A percentile compares a stretch with the other conserved stretches of the same genome.
These are phyloP conservation scores for Metschnikowia henanensis DNA, from an alignment of 805 yeast genomes.

Conservation along the genomic window DNA sequence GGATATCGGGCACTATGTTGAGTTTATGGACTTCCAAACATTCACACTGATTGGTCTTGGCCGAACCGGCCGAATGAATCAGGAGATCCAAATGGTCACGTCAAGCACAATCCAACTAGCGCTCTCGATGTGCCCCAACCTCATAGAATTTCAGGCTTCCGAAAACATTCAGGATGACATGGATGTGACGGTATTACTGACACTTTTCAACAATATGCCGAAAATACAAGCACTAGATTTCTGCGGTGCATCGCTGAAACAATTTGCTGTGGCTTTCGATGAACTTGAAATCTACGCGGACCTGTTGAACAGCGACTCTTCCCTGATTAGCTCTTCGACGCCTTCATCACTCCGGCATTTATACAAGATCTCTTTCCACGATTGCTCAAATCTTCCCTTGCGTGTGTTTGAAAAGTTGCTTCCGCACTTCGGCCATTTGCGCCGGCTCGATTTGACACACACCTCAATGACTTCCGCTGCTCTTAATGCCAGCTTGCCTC, in stretches of 20 bases:
- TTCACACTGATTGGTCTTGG: slow-evolving; percentile 90
- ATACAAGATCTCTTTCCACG: slow-evolving; percentile 73
- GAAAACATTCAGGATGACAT: slow-evolving; percentile 87
- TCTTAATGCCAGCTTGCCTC: slow-evolving; percentile 52
- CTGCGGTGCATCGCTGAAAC: slow-evolving; percentile 78
- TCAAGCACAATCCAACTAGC: slow-evolving; percentile 66
- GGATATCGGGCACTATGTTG: slow-evolving; percentile 59
- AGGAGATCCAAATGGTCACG: slow-evolving; percentile 89
- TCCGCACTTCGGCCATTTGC: slow-evolving; percentile 54
- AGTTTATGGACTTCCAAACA: slow-evolving; percentile 81
- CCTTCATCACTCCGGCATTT: slow-evolving; percentile 15
- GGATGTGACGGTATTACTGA: slow-evolving; percentile 53
- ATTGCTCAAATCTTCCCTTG: slow-evolving; percentile 74
- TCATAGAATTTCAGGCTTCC: slow-evolving; percentile 77
- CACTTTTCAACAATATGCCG: slow-evolving; percentile 53
- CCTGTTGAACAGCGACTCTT: slow-evolving; percentile 2
- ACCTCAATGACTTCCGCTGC: slow-evolving; percentile 72
- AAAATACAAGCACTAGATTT: slow-evolving; percentile 74
- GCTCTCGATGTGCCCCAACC: slow-evolving; percentile 59
- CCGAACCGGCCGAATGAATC: slow-evolving; percentile 85
- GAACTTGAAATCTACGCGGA: slow-evolving; percentile 27
- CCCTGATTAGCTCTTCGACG: slow-evolving; percentile 1
- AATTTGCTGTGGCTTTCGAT: slow-evolving; percentile 60
- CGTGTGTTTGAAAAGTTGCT: slow-evolving; percentile 56
- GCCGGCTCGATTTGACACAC: slow-evolving; percentile 76